Base-by-base conservation (phyloP, 2,329 filamentous ascomycete species). In the Penicillium rolfsii region DNA sequence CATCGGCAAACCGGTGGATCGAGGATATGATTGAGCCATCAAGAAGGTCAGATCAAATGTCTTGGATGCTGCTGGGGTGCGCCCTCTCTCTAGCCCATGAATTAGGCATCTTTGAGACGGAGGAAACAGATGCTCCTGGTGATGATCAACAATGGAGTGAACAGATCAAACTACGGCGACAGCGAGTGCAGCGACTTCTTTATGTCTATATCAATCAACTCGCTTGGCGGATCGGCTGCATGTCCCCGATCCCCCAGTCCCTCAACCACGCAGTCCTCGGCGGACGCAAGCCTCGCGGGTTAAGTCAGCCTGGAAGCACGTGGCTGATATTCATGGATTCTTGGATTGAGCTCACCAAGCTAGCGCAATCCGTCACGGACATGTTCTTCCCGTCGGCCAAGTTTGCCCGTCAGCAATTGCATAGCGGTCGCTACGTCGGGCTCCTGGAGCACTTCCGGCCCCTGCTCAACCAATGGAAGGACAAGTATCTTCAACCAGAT, bases 1-100 rank as follows among this genome's bases (percentile, higher is more conserved):
- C 62, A 2, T 72, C 75, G 5, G 67, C 77, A 4, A 80, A 76
- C 57, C 70, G 79, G 53, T 84, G 83, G 81, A 73, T 83, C 1
- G 79, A 83, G 50, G 83, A 84, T 63, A 83, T 85, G 38, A 81
- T 85, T 43, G 79, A 84, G 43, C 83, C 83, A 2, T 81, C 83
- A 1, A 80, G 81, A 60, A 75, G 82, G 58, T 85, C 82, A 0
- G 84, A 85, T 65, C 80, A 83, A 2, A 86, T 86, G 83, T 85
- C 84, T 0, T 86, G 84, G 84, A 86, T 85, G 80, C 67, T 85
- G 22, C 78, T 86, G 43, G 84, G 84, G 2, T 82, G 80, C 64
- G 84, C 82, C 0, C 67, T 83, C 26, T 83, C 82, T 3, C 73
- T 86, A 12, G 80, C 82, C 1, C 82, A 84, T 55, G 82, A 85